Conservation (phyloP, 495 filamentous ascomycete species). For the Neurospora sp. region DNA sequence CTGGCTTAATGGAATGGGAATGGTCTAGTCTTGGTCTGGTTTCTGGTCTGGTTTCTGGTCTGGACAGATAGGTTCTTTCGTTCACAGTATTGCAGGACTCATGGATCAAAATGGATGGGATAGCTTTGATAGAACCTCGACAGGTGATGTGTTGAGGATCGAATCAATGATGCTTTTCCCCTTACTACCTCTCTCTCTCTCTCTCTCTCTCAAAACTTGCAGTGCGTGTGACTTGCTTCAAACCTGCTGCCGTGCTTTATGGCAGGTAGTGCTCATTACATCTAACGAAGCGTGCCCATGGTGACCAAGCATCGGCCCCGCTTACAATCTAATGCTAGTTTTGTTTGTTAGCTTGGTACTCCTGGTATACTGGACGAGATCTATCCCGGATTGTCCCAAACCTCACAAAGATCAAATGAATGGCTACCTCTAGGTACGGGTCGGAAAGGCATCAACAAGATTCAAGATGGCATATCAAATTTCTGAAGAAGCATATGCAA, state of each 20-base stretch:
- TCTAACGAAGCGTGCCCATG: not conserved
- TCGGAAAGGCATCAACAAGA: too few species aligned
- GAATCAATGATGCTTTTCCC: not conserved
- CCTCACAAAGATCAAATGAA: too few species aligned
- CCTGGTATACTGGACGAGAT: too few species aligned
- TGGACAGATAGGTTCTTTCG: not conserved
- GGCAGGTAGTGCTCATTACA: too few species aligned
- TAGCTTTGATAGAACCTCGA: not conserved
- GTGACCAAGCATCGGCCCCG: not conserved
- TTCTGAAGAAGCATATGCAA: too few species aligned
- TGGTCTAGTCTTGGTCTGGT: not conserved
- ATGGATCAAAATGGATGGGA: not conserved
- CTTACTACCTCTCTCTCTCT: not conserved
- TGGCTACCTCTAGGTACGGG: too few species aligned
- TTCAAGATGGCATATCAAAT: too few species aligned
- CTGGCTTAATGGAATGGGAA: not conserved
- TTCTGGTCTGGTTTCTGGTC: not conserved
- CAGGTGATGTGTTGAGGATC: not conserved
- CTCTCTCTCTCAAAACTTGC: not conserved
- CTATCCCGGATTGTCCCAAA: too few species aligned
- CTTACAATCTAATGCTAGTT: not conserved
- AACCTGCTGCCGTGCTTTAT: not conserved
- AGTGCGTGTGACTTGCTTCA: not conserved
- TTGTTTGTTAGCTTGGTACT: too few species aligned
- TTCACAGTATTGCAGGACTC: not conserved